Evolutionary conservation across 805 yeast species (phyloP), one percentile per base, ranked within the genome.

Genomic region (Saccharomycopsis sp.): DNA sequence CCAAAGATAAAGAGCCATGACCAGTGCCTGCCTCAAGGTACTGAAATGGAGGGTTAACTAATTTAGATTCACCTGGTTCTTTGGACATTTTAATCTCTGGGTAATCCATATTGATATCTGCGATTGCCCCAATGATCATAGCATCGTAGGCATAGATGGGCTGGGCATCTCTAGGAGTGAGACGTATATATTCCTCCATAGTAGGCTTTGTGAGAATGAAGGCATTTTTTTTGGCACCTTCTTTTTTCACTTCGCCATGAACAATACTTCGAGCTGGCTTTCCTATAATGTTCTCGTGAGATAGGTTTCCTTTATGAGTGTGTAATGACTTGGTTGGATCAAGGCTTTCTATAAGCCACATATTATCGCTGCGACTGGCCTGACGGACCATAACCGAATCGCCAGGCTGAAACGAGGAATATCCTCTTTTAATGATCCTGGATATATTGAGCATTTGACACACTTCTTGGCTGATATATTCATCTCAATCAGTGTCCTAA

Each of bases 1-100:
- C 77, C 50, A 79, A 56, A 2, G 80, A 70, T 53, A 79, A 64
- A 1, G 83, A 78, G 0, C 84, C 84, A 66, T 79, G 83, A 1
- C 84, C 84, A 1, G 83, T 80, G 2, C 84, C 84, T 0, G 82
- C 82, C 62, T 79, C 84, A 19, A 79, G 65, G 58, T 73, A 74
- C 55, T 78, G 80, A 9, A 70, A 56, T 1, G 78, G 78, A 2
- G 68, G 64, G 5, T 41, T 57, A 7, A 29, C 51, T 23, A 64
- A 24, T 49, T 62, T 55, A 14, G 47, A 8, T 3, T 23, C 23
- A 23, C 5, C 57, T 22, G 29, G 25, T 34, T 41, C 44, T 59
- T 15, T 51, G 49, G 54, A 52, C 9, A 52, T 51, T 2, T 56
- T 58, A 54, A 69, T 42, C 7, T 64, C 62, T 2, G 80, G 80